A percentile compares a stretch with the other conserved stretches of the same genome.
These are phyloP conservation scores for Claviceps monticola DNA, from an alignment of 2,329 filamentous ascomycete genomes.

Conservation along the genomic window DNA sequence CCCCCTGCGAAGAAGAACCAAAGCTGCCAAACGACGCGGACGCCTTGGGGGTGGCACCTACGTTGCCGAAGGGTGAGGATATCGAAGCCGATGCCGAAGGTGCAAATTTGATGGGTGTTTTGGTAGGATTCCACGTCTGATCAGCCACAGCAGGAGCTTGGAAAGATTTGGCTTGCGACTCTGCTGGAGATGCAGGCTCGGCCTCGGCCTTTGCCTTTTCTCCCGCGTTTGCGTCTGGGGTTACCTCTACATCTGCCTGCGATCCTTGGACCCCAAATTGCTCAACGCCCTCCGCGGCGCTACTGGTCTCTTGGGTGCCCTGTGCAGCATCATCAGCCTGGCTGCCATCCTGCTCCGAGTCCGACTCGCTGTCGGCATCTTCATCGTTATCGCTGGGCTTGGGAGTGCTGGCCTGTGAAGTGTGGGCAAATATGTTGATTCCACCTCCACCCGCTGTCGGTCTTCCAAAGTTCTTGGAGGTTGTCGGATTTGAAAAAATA, in stretches of 20 bases:
- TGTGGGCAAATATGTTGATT: constrained; percentile 45
- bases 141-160: constrained; percentile 19
- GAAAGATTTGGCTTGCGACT: background rate
- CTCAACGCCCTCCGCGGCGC: constrained; percentile 9
- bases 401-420: constrained; percentile 41
- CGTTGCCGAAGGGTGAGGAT: constrained; percentile 19
- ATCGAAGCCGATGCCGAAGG: constrained; percentile 18
- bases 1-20: constrained; percentile 20
- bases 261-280: constrained; percentile 1
- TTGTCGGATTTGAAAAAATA: constrained; percentile 28
- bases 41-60: constrained; percentile 20
- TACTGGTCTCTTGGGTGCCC: constrained; percentile 27
- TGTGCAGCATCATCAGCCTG: constrained; percentile 25
- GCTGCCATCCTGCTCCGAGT: constrained; percentile 28
- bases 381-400: constrained; percentile 39
- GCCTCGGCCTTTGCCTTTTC: background rate
- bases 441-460: constrained; percentile 16
- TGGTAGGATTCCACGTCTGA: constrained; percentile 30
- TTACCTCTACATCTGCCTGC: constrained; percentile 7
- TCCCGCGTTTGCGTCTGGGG: background rate
- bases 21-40: constrained; percentile 21
- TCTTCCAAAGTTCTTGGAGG: constrained; percentile 11
- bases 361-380: constrained; percentile 31
- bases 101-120: constrained; percentile 42
- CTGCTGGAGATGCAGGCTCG: background rate